Percentiles rank a stretch among this genome's conserved stretches.
Evolutionary conservation across 768 basidiomycete species (phyloP).

Genomic region (Sporobolomyces roseus): DNA sequence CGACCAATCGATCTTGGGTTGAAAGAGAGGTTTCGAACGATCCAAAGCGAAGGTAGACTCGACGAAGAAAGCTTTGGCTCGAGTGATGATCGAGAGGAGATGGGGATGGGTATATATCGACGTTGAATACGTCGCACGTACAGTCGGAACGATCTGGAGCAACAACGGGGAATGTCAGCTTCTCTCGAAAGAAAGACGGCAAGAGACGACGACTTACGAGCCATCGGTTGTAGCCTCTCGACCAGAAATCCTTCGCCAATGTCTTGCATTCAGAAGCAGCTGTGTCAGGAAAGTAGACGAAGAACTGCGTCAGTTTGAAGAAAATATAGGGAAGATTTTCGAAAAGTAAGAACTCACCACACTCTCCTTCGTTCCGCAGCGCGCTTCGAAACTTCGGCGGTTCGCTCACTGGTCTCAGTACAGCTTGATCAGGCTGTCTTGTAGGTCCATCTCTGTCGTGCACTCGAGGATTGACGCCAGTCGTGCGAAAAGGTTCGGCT

Average conservation of each 20-base stretch:
- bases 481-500: conserved; percentile 38
- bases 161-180: neutral
- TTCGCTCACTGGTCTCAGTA: neutral
- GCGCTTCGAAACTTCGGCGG: conserved; percentile 15
- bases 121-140: conserved; percentile 23
- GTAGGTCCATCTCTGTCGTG: neutral
- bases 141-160: conserved; percentile 33
- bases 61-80: neutral
- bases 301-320: no score
- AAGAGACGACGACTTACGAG: neutral
- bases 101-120: conserved; percentile 23
- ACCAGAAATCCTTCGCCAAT: conserved; percentile 36
- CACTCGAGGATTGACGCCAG: neutral
- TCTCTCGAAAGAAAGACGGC: neutral
- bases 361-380: conserved; percentile 4
- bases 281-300: no score
- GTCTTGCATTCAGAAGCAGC: conserved; percentile 40
- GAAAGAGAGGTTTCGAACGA: neutral
- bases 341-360: conserved; percentile 8
- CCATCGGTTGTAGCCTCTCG: conserved; percentile 32
- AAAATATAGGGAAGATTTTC: no score
- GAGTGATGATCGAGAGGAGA: conserved; percentile 15
- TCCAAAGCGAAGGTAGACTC: neutral
- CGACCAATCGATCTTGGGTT: conserved; percentile 20
- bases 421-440: neutral